A percentile compares a stretch with the other conserved stretches of the same genome.
These are phyloP conservation scores for Pythium guiyangense DNA, from an alignment of 352 stramenopile genomes.

Conservation along the genomic window DNA sequence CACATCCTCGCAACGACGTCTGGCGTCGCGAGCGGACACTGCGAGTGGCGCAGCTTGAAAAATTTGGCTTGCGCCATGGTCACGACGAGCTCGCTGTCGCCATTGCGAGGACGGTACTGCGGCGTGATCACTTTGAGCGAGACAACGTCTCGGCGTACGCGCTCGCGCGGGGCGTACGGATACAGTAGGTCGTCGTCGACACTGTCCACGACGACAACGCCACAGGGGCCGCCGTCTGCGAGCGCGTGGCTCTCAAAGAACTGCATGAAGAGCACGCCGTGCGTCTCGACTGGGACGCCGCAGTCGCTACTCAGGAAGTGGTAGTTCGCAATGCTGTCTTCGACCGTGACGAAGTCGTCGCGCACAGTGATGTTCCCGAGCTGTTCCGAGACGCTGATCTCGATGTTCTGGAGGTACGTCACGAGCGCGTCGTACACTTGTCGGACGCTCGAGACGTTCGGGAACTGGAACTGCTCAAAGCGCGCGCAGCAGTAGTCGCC, in stretches of 20 bases:
- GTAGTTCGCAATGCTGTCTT: conserved; percentile 29
- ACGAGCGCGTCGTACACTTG: conserved; percentile 32
- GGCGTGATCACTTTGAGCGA: conserved; percentile 25
- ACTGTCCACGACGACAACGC: conserved; percentile 29
- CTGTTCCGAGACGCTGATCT: conserved; percentile 18
- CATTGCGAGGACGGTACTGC: conserved; percentile 15
- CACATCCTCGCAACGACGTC: too few relatives aligned
- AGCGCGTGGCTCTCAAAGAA: conserved; percentile 7
- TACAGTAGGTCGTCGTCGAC: conserved; percentile 34
- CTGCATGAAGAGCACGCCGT: conserved; percentile 38
- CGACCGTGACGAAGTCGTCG: conserved; percentile 16
- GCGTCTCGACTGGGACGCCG: conserved; percentile 28
- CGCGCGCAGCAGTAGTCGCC: conserved; percentile 38
- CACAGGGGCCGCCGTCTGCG: conserved; percentile 6
- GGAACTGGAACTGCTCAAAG: conserved; percentile 33
- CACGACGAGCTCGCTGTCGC: conserved; percentile 19
- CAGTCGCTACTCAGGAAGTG: conserved; percentile 33
- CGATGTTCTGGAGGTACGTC: conserved; percentile 39
- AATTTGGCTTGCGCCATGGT: too few relatives aligned
- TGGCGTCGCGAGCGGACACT: too few relatives aligned
- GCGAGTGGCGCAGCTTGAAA: too few relatives aligned
- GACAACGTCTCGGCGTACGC: conserved; percentile 26
- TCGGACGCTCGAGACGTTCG: conserved; percentile 23
- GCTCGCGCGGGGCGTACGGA: conserved; percentile 22
- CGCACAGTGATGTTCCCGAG: conserved; percentile 8